phyloP scores from a whole-genome alignment of 371 early-diverging fungal species.

The Catenaria anguillulae region DNA sequence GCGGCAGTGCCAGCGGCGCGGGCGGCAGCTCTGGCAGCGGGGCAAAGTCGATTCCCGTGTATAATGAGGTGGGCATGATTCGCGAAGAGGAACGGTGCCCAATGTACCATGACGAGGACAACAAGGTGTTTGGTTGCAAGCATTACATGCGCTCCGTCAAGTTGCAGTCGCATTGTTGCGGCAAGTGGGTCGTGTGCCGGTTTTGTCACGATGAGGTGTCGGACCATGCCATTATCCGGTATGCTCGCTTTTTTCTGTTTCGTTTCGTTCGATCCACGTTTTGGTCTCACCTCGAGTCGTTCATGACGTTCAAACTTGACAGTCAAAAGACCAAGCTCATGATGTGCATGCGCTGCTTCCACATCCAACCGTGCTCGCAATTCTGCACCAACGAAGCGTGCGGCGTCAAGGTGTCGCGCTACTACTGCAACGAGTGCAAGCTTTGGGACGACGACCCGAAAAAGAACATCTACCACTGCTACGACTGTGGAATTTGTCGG shows the following conservation, averaged over 20 bases:
- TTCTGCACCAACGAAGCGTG: slow-evolving; percentile 51
- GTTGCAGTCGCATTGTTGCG: slow-evolving; percentile 84
- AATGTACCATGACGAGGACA: slow-evolving; percentile 25
- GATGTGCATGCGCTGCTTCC: slow-evolving; percentile 82
- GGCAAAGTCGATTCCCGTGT: not conserved
- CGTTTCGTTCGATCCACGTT: not conserved
- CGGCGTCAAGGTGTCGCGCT: slow-evolving; percentile 41
- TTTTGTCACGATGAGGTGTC: slow-evolving; percentile 89
- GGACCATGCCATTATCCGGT: slow-evolving; percentile 78
- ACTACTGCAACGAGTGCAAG: slow-evolving; percentile 87
- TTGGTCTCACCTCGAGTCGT: no score
- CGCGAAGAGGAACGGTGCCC: slow-evolving; percentile 15
- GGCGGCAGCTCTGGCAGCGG: not conserved
- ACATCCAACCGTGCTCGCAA: slow-evolving; percentile 63
- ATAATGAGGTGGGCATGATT: slow-evolving; percentile 6
- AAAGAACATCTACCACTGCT: slow-evolving; percentile 80
- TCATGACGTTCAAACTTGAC: no score
- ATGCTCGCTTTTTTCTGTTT: slow-evolving; percentile 10
- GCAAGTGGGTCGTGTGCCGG: slow-evolving; percentile 74
- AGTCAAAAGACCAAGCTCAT: slow-evolving; percentile 64
- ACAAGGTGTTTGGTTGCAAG: slow-evolving; percentile 58
- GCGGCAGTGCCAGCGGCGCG: no score
- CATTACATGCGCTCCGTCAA: slow-evolving; percentile 84
- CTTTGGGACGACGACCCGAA: slow-evolving; percentile 77
- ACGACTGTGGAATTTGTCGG: slow-evolving; percentile 85